phyloP scores from a whole-genome alignment of 2,329 filamentous ascomycete species.

The Exserohilum turcica region DNA sequence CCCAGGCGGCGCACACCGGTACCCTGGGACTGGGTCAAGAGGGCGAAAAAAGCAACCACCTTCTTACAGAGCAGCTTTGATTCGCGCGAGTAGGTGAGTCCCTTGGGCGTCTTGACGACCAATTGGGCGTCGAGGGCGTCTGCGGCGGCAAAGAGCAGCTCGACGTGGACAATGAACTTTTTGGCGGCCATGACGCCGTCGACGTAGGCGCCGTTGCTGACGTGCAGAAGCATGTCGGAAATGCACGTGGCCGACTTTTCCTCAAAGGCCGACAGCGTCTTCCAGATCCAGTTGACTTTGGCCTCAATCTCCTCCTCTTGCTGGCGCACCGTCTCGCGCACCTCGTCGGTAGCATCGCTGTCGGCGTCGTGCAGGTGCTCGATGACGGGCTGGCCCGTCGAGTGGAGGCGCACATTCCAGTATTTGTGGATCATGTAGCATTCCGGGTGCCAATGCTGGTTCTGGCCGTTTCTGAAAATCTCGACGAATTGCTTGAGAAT shows the following conservation, averaged over 20 bases:
- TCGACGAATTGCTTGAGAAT: slow-evolving; percentile 99
- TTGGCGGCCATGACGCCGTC: slow-evolving; percentile 94
- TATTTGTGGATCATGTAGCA: slow-evolving; percentile 99
- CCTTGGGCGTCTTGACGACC: slow-evolving; percentile 71
- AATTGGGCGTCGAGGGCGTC: slow-evolving; percentile 82
- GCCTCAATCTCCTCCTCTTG: slow-evolving; percentile 96
- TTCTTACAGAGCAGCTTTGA: slow-evolving; percentile 99
- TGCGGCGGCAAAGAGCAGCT: slow-evolving; percentile 86
- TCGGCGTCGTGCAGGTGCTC: slow-evolving; percentile 48
- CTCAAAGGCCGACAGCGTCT: slow-evolving; percentile 93
- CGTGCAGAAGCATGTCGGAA: slow-evolving; percentile 97
- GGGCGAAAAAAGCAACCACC: slow-evolving; percentile 95
- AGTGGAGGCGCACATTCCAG: slow-evolving; percentile 88
- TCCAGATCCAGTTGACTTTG: slow-evolving; percentile 98
- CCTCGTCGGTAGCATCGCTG: slow-evolving; percentile 66
- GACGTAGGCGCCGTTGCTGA: slow-evolving; percentile 95
- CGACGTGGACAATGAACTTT: slow-evolving; percentile 94
- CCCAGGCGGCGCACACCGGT: slow-evolving; percentile 87
- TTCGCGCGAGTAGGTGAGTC: slow-evolving; percentile 88
- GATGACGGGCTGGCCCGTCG: slow-evolving; percentile 48
- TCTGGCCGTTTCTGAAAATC: slow-evolving; percentile 96
- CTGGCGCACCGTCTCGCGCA: slow-evolving; percentile 75
- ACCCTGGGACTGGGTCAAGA: slow-evolving; percentile 93
- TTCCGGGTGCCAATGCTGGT: slow-evolving; percentile 99
- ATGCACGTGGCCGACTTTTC: slow-evolving; percentile 98